Evolutionary conservation across 768 basidiomycete species (phyloP), one percentile per base, ranked within the genome.

Genomic region (Paxillus ammoniavirescens): DNA sequence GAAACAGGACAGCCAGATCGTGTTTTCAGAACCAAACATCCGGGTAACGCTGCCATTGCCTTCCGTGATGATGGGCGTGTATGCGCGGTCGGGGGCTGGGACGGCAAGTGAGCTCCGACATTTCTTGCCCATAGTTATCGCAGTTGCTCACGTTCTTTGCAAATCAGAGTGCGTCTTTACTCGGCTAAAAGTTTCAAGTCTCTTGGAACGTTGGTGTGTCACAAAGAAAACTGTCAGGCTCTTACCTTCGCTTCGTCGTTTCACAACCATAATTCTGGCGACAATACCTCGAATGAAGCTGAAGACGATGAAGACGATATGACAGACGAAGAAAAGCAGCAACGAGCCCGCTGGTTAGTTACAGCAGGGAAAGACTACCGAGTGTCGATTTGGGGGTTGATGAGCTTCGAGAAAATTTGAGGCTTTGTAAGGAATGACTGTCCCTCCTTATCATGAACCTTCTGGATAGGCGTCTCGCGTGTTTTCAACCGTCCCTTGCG

Each of bases 51-150:
- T 0, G 80, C 82, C 7, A 69, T 98, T n/a, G 80, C 86, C 3
- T 82, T 97, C 12, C 82, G 84, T 5, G 77, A 82, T 35, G 86
- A 90, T 58, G 91, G 86, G 0, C 79, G 80, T 18, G 82, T 98
- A 0, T 88, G 93, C 60, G 94, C 93, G 0, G 75, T 94, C 2
- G 95, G 89, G 2, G 93, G 94, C 0, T 98, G 96, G 96, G 94
- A 98, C 56, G 94, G 96, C 35, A 83, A 78, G 95, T 94, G 59
- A 61, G 89, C 72, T 6, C 41, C 13, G 14, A 26, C n/a, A 21
- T 42, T 53, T 28, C 30, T 40, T n/a, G 13, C 37, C n/a, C 3
- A 43, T 21, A 26, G 18, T 40, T 40, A 26, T 50, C 10, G 9
- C n/a, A 8, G 23, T 47, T 17, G 21, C 51, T 43, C n/a, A 41